Conservation (phyloP, 306 rosid genomes). For the Rubus idaeus region DNA sequence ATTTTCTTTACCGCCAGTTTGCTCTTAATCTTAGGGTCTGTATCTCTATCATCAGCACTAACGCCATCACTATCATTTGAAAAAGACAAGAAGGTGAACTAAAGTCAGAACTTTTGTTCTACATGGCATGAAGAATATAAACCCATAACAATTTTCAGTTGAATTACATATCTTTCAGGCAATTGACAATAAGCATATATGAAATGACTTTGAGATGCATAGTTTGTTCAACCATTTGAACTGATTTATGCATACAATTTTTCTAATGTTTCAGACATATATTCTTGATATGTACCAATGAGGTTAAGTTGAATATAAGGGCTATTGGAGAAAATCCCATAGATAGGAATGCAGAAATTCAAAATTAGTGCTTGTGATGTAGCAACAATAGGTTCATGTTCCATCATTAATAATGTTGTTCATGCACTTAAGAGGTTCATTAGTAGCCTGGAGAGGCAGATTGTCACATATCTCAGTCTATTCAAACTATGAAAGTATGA, state of each 20-base stretch:
- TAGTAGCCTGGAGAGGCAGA: too few species aligned
- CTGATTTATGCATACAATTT: not conserved
- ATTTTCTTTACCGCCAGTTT: constrained; percentile 47
- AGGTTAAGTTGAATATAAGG: not conserved
- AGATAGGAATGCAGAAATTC: not conserved
- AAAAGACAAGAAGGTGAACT: constrained; percentile 9
- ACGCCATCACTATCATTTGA: constrained; percentile 37
- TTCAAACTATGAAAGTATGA: too few species aligned
- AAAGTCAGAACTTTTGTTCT: constrained; percentile 24
- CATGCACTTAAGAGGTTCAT: not conserved
- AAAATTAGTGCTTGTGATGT: not conserved
- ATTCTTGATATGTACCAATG: not conserved
- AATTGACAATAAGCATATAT: constrained; percentile 8
- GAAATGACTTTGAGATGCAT: not conserved
- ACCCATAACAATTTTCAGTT: constrained; percentile 17
- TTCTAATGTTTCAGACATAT: not conserved
- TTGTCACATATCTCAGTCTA: too few species aligned
- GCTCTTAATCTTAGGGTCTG: constrained; percentile 39
- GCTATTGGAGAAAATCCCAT: not conserved
- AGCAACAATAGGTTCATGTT: not conserved
- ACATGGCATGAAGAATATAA: constrained; percentile 25
- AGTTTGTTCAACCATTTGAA: constrained; percentile 15
- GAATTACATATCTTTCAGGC: constrained; percentile 20
- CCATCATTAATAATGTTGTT: not conserved
- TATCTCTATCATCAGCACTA: constrained; percentile 49